A percentile compares a stretch with the other conserved stretches of the same genome.
Conservation (phyloP, 1,284 basidiomycete species). For the Cryptococcus neoformans region DNA sequence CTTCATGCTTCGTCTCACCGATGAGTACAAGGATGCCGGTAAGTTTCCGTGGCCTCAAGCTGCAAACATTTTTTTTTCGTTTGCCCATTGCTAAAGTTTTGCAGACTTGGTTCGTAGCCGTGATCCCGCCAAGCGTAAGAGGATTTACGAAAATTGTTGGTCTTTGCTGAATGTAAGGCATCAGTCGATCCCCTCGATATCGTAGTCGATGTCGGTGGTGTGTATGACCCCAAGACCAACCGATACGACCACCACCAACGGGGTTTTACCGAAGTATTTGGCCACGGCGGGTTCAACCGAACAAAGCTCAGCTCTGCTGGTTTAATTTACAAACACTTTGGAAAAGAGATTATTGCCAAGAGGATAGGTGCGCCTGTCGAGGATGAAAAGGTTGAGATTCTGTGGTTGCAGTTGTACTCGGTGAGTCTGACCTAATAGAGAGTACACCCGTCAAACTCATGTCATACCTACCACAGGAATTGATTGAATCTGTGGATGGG, state of each 20-base stretch:
- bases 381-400: constrained; percentile 63
- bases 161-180: not conserved
- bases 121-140: constrained; percentile 63
- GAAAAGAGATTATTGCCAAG: constrained; percentile 77
- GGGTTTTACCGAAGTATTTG: constrained; percentile 87
- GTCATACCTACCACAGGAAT: constrained; percentile 59
- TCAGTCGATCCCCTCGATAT: constrained; percentile 78
- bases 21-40: constrained; percentile 72
- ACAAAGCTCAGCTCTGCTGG: constrained; percentile 95
- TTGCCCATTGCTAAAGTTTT: not conserved
- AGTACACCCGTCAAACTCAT: not conserved
- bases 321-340: constrained; percentile 97
- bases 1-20: constrained; percentile 79
- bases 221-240: constrained; percentile 74
- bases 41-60: constrained; percentile 17
- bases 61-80: not conserved
- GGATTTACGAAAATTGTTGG: not conserved
- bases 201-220: constrained; percentile 96
- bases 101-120: constrained; percentile 45
- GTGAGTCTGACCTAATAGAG: constrained; percentile 48
- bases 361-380: constrained; percentile 56
- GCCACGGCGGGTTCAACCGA: constrained; percentile 57
- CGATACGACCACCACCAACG: constrained; percentile 97
- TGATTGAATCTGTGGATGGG: constrained; percentile 90
- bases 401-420: constrained; percentile 89